Evolutionary conservation across 164 flowering plant genomes (phyloP), one percentile per base, ranked within the genome.

Genomic region (Stephania cephalantha): DNA sequence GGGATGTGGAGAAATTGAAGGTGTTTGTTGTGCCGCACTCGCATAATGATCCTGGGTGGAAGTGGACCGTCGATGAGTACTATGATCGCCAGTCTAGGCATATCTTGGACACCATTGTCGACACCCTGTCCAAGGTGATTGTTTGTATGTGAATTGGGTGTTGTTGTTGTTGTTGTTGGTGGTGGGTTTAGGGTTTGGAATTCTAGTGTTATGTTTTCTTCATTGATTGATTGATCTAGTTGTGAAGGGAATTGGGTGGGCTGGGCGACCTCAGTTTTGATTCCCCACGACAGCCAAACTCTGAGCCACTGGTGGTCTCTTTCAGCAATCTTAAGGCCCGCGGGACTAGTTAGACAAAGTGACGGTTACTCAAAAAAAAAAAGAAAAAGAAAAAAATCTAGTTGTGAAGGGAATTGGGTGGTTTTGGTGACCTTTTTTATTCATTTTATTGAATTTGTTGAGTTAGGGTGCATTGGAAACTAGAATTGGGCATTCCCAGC

Each of bases 21-120:
- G 79, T 96, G 12, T 90, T 96, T 71, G 99, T 94, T 69, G 99
- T 96, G n/a, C 99, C 99, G 1, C 99, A 96, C 81, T 92, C 98
- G 72, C 99, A 96, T 84, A 94, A 96, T 81, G 99, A 96, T 87
- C 99, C 99, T 0, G 99, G 99, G 6, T 94, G 99, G 99, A 96
- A 93, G 84, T 82, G 91, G 48, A 96, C 99, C 10, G 98, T 96
- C 29, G 97, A 96, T 9, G 93, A 96, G 89, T 96, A 96, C 67
- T 96, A 96, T 71, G 86, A 90, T 50, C 81, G 81, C 69, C 97
- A 94, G 81, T 87, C 95, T 0, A 72, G 88, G 74, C 97, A 84
- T 75, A 94, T 96, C 53, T 87, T 96, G 71, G 97, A 94, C 76
- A 90, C 98, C 20, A 91, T 96, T 76, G 97, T 94, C 18, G 90